A percentile compares a stretch with the other conserved stretches of the same genome.
phyloP scores from a whole-genome alignment of 805 yeast genomes.

The Suhomyces sp. region DNA sequence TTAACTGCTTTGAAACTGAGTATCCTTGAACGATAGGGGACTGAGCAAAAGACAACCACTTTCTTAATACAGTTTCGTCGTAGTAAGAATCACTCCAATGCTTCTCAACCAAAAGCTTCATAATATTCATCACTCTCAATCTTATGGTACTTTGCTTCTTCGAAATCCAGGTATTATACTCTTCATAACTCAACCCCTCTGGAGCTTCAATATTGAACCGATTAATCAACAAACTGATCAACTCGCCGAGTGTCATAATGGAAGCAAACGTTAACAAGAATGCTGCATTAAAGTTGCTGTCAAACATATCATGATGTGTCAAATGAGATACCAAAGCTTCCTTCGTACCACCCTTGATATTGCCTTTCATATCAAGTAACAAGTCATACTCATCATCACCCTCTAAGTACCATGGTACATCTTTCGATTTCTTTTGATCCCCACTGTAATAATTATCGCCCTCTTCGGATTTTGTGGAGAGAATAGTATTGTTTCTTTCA shows the following conservation, averaged over 20 bases:
- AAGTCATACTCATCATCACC: slow-evolving; percentile 60
- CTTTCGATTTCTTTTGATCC: slow-evolving; percentile 35
- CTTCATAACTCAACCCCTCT: slow-evolving; percentile 81
- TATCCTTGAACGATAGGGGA: slow-evolving; percentile 18
- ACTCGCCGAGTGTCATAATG: slow-evolving; percentile 63
- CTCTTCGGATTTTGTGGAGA: slow-evolving; percentile 37
- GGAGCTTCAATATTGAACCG: slow-evolving; percentile 77
- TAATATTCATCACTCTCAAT: slow-evolving; percentile 58
- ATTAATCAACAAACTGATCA: slow-evolving; percentile 56
- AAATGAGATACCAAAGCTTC: slow-evolving; percentile 76
- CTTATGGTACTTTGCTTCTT: slow-evolving; percentile 68
- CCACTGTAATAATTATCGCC: slow-evolving; percentile 27
- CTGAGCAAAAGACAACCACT: slow-evolving; percentile 32
- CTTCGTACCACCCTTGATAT: slow-evolving; percentile 78
- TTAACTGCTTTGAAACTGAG: slow-evolving; percentile 28
- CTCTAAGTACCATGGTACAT: slow-evolving; percentile 69
- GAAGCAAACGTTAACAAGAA: slow-evolving; percentile 75
- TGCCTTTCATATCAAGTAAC: slow-evolving; percentile 63
- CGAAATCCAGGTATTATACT: slow-evolving; percentile 72
- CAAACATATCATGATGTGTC: slow-evolving; percentile 66
- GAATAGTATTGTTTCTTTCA: slow-evolving; percentile 42
- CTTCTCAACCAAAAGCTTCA: slow-evolving; percentile 63
- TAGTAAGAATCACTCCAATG: slow-evolving; percentile 68
- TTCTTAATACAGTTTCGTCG: slow-evolving; percentile 38
- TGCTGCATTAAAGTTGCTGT: slow-evolving; percentile 61